phyloP scores from a whole-genome alignment of 495 filamentous ascomycete species.

The Acidomyces sp. region DNA sequence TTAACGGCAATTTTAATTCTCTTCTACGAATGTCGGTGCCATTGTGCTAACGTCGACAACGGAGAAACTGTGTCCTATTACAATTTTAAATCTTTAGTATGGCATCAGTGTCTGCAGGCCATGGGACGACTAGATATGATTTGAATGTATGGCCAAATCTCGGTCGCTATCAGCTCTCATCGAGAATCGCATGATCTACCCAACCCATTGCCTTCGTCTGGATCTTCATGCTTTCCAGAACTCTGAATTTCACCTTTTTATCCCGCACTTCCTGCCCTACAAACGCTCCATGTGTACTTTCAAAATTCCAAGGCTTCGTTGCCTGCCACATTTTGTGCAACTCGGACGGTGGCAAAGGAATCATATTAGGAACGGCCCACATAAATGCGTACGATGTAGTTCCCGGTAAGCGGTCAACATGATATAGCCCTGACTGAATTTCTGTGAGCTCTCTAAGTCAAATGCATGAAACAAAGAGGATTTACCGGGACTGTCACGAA shows the following conservation, averaged over 20 bases:
- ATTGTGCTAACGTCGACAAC: no score
- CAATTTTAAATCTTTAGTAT: no score
- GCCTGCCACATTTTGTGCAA: constrained; percentile 40
- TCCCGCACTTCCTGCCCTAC: constrained; percentile 44
- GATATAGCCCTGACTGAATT: constrained; percentile 25
- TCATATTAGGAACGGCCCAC: constrained; percentile 73
- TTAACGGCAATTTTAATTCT: no score
- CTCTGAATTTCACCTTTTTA: constrained; percentile 43
- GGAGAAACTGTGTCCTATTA: no score
- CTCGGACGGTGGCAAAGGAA: constrained; percentile 49
- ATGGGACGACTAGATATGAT: no score
- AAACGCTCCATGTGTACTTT: constrained; percentile 54
- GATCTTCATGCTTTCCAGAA: constrained; percentile 65
- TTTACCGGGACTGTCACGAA: constrained; percentile 52
- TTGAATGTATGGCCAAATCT: no score
- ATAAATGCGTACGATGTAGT: constrained; percentile 57
- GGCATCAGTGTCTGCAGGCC: no score
- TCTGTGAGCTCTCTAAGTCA: constrained; percentile 4
- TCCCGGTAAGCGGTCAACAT: constrained; percentile 37
- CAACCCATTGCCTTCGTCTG: constrained; percentile 47
- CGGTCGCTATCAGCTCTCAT: constrained; percentile 26
- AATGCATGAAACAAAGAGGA: not conserved
- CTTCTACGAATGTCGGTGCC: no score
- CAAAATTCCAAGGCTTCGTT: constrained; percentile 45
- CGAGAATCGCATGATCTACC: constrained; percentile 33